A percentile compares a stretch with the other conserved stretches of the same genome.
Conservation (phyloP, 139 green algal species). For the Nannochloris sp. region DNA sequence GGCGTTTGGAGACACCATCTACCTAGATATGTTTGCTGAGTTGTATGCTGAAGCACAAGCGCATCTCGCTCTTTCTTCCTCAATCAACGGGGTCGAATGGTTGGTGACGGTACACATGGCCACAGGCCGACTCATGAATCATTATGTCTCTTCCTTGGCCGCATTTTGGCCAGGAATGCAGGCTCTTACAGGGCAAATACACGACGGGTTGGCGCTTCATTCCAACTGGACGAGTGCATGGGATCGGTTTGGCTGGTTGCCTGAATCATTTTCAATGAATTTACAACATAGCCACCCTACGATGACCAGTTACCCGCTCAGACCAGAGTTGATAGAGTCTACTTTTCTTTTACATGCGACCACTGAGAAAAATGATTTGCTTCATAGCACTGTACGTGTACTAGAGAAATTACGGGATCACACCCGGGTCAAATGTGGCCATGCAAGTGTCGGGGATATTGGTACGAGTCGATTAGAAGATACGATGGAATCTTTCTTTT, state of each 20-base stretch:
- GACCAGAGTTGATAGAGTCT: constrained; percentile 88
- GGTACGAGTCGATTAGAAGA: constrained; percentile 60
- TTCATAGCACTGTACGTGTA: constrained; percentile 9
- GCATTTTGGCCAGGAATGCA: constrained; percentile 87
- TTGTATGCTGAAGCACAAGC: constrained; percentile 52
- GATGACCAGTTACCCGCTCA: constrained; percentile 46
- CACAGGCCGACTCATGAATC: constrained; percentile 42
- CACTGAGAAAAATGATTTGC: constrained; percentile 5
- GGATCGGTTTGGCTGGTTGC: constrained; percentile 66
- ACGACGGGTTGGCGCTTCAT: constrained; percentile 49
- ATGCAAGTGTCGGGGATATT: constrained; percentile 52
- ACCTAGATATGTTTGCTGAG: constrained; percentile 63
- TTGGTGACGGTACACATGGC: constrained; percentile 72
- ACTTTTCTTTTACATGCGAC: constrained; percentile 76
- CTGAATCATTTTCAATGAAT: constrained; percentile 38
- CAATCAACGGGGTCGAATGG: constrained; percentile 19
- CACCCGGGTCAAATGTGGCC: constrained; percentile 49
- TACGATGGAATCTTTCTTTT: constrained; percentile 86
- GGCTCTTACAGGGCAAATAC: constrained; percentile 60
- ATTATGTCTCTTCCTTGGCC: constrained; percentile 63
- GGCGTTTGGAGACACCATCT: constrained; percentile 62
- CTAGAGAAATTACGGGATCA: constrained; percentile 36
- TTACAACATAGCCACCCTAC: neutral
- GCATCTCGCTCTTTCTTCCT: constrained; percentile 18
- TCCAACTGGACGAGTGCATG: constrained; percentile 62